phyloP scores from a whole-genome alignment of 306 rosid genomes.

The Cicer arietinum region DNA sequence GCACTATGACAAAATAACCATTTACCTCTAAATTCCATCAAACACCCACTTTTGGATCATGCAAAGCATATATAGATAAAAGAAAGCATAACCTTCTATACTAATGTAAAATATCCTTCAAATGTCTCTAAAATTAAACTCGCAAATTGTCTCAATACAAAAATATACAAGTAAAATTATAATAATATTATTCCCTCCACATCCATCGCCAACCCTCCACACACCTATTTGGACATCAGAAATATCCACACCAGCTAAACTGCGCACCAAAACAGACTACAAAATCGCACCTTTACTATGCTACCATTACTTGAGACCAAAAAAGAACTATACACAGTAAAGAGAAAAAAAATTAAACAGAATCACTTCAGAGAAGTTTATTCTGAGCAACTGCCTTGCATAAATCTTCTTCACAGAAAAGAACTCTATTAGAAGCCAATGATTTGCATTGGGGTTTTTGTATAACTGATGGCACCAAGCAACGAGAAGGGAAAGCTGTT shows the following conservation, averaged over 20 bases:
- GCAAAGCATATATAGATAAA: not conserved
- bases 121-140: constrained; percentile 29
- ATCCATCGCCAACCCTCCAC: constrained; percentile 46
- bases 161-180: constrained; percentile 57
- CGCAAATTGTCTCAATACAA: constrained; percentile 21
- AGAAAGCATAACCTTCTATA: constrained; percentile 8
- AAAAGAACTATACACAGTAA: constrained; percentile 58
- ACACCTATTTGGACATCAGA: constrained; percentile 50
- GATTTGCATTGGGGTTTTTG: constrained; percentile 84
- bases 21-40: not conserved
- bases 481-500: constrained; percentile 68
- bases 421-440: constrained; percentile 85
- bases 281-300: constrained; percentile 63
- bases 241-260: constrained; percentile 67
- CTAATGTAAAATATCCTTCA: constrained; percentile 29
- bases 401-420: constrained; percentile 93
- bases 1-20: constrained; percentile 11
- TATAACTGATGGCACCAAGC: constrained; percentile 75
- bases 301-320: constrained; percentile 48
- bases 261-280: constrained; percentile 60
- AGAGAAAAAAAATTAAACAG: constrained; percentile 11
- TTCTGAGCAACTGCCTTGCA: constrained; percentile 98
- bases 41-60: not conserved
- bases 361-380: constrained; percentile 68
- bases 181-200: constrained; percentile 51